Evolutionary conservation across 306 rosid species (phyloP).

Genomic region (Prunus davidiana): DNA sequence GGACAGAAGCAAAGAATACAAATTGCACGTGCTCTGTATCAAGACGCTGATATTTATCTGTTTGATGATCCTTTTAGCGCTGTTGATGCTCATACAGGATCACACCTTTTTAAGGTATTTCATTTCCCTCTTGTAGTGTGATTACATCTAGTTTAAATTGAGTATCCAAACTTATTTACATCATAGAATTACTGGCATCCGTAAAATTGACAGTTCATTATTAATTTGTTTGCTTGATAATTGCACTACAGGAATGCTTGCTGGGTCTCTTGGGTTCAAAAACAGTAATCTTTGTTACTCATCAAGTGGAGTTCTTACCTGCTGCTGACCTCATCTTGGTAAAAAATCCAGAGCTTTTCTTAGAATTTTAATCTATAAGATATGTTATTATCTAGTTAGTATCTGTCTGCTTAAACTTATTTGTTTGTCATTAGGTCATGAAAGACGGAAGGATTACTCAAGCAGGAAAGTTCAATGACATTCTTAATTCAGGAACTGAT

Average conservation of each 20-base stretch:
- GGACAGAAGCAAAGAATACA: constrained; percentile 90
- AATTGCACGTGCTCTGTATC: constrained; percentile 80
- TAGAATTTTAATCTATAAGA: background rate
- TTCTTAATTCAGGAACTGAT: constrained; percentile 62
- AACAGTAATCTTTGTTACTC: constrained; percentile 76
- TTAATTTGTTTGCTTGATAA: background rate
- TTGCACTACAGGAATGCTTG: too few relatives aligned
- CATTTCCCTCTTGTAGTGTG: constrained; percentile 10
- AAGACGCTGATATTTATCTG: constrained; percentile 77
- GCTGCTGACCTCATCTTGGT: constrained; percentile 82
- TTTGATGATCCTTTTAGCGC: constrained; percentile 92
- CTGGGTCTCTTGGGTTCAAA: constrained; percentile 66
- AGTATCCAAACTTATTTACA: background rate
- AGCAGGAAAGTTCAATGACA: constrained; percentile 66
- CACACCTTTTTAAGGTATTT: constrained; percentile 70
- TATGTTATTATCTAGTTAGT: background rate
- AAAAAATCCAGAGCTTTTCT: constrained; percentile 20
- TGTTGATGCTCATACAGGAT: constrained; percentile 95
- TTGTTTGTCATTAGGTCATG: constrained; percentile 57
- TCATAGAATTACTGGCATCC: background rate
- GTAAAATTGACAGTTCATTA: background rate
- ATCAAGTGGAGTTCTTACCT: constrained; percentile 89
- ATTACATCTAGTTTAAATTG: background rate
- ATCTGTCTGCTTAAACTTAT: background rate
- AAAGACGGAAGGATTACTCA: constrained; percentile 74